A percentile compares a stretch with the other conserved stretches of the same genome.
Evolutionary conservation across 495 filamentous ascomycete species (phyloP).

Genomic region (Elaphomyces granulatus): DNA sequence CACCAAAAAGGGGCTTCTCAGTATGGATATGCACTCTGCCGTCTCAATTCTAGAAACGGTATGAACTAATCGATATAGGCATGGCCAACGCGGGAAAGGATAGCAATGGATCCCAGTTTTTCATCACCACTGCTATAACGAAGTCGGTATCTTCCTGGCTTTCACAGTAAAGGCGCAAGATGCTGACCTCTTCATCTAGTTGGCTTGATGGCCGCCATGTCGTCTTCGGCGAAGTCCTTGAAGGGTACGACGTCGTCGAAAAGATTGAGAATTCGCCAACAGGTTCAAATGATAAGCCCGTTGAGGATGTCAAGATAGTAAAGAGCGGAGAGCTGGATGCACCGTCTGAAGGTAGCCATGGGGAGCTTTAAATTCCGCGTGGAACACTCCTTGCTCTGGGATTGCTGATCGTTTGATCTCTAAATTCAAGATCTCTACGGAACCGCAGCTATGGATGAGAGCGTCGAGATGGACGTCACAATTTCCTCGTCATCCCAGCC

Average conservation of each 20-base stretch:
- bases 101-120: constrained; percentile 99
- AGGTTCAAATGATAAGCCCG: constrained; percentile 56
- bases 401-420: constrained; percentile 25
- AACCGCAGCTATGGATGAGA: constrained; percentile 16
- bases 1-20: constrained; percentile 48
- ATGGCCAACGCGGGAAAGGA: constrained; percentile 98
- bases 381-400: constrained; percentile 12
- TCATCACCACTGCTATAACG: constrained; percentile 79
- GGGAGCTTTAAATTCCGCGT: constrained; percentile 62
- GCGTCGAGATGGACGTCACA: constrained; percentile 24
- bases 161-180: too few relatives aligned
- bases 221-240: constrained; percentile 82
- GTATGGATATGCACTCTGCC: constrained; percentile 21
- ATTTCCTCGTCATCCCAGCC: constrained; percentile 6
- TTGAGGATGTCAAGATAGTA: constrained; percentile 63
- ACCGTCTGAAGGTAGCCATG: constrained; percentile 80
- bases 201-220: constrained; percentile 87
- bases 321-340: constrained; percentile 82
- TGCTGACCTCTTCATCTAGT: too few relatives aligned
- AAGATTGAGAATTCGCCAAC: constrained; percentile 74
- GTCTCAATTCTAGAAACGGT: constrained; percentile 26
- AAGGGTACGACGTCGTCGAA: constrained; percentile 82
- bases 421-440: constrained; percentile 20
- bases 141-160: constrained; percentile 38
- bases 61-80: constrained; percentile 45